Percentiles rank a stretch among this genome's conserved stretches.
These are phyloP conservation scores for Apophysomyces elegans DNA, from an alignment of 371 early-diverging fungal genomes.

Conservation along the genomic window DNA sequence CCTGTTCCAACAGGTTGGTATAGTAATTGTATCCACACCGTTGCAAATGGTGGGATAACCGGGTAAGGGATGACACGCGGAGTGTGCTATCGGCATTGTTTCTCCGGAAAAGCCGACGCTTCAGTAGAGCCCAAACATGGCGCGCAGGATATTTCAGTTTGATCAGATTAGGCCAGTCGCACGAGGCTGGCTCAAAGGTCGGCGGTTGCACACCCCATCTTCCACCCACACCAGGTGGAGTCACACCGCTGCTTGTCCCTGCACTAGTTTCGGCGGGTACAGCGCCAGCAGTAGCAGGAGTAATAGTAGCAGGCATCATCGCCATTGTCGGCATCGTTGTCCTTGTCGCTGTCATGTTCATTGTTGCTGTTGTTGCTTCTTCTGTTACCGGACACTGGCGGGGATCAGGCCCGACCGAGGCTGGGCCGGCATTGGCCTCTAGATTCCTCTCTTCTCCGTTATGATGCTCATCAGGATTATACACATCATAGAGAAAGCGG, in stretches of 20 bases:
- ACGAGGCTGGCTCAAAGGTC: conserved; percentile 40
- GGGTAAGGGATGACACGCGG: conserved; percentile 29
- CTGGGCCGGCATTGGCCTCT: too few species aligned
- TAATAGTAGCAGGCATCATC: too few species aligned
- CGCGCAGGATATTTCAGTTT: conserved; percentile 22
- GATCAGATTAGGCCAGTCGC: conserved; percentile 37
- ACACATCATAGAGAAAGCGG: not conserved
- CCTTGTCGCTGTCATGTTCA: not conserved
- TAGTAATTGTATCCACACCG: conserved; percentile 37
- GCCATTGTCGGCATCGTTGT: too few species aligned
- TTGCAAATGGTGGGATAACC: conserved; percentile 29
- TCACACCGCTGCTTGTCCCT: too few species aligned
- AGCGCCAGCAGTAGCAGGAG: too few species aligned
- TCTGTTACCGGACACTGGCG: too few species aligned
- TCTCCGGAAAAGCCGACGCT: not conserved
- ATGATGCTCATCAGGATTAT: too few species aligned
- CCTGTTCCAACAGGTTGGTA: conserved; percentile 33
- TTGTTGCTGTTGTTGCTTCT: too few species aligned
- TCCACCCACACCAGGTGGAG: too few species aligned
- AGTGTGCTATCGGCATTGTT: not conserved
- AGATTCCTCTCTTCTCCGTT: too few species aligned
- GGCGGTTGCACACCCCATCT: conserved; percentile 2
- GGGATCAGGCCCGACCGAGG: too few species aligned
- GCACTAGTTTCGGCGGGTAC: too few species aligned
- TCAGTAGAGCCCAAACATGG: not conserved